phyloP scores from a whole-genome alignment of 352 stramenopile genomes.

The Phytophthora rubi region DNA sequence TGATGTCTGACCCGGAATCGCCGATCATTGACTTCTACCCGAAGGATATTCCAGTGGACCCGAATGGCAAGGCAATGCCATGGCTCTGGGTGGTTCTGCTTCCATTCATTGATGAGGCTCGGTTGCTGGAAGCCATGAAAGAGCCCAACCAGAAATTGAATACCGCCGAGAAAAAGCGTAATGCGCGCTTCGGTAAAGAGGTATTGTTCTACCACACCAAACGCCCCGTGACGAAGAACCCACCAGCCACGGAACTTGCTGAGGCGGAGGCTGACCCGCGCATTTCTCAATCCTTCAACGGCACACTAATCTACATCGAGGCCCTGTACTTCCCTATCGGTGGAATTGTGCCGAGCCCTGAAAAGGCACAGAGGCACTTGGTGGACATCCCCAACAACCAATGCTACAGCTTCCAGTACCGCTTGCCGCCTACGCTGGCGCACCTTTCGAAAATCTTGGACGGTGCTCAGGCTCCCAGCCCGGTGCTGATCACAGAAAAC shows the following conservation, averaged over 20 bases:
- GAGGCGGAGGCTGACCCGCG: slow-evolving; percentile 53
- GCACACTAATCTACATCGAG: slow-evolving; percentile 75
- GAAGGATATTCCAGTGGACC: slow-evolving; percentile 96
- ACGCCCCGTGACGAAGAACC: slow-evolving; percentile 50
- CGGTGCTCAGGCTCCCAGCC: slow-evolving; percentile 44
- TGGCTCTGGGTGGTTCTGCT: slow-evolving; percentile 99
- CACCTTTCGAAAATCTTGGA: slow-evolving; percentile 72
- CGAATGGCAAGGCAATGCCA: slow-evolving; percentile 98
- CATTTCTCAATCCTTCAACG: slow-evolving; percentile 73
- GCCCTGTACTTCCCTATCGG: slow-evolving; percentile 78
- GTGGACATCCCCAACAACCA: slow-evolving; percentile 88
- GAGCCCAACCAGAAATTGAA: slow-evolving; percentile 70
- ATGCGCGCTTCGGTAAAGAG: slow-evolving; percentile 82
- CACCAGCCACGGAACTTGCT: slow-evolving; percentile 48
- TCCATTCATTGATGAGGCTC: slow-evolving; percentile 98
- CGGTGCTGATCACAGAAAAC: slow-evolving; percentile 58
- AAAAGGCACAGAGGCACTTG: slow-evolving; percentile 75
- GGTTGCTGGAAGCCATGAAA: slow-evolving; percentile 92
- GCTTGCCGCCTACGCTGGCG: slow-evolving; percentile 50
- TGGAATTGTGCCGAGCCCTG: slow-evolving; percentile 74
- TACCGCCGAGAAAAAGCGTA: slow-evolving; percentile 83
- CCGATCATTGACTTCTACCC: slow-evolving; percentile 98
- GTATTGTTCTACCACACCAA: slow-evolving; percentile 87
- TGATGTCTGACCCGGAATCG: slow-evolving; percentile 96
- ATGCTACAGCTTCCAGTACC: slow-evolving; percentile 87